A percentile compares a stretch with the other conserved stretches of the same genome.
These are phyloP conservation scores for Hordeum pubiflorum DNA, from an alignment of 202 grass and related monocot genomes.

Conservation along the genomic window DNA sequence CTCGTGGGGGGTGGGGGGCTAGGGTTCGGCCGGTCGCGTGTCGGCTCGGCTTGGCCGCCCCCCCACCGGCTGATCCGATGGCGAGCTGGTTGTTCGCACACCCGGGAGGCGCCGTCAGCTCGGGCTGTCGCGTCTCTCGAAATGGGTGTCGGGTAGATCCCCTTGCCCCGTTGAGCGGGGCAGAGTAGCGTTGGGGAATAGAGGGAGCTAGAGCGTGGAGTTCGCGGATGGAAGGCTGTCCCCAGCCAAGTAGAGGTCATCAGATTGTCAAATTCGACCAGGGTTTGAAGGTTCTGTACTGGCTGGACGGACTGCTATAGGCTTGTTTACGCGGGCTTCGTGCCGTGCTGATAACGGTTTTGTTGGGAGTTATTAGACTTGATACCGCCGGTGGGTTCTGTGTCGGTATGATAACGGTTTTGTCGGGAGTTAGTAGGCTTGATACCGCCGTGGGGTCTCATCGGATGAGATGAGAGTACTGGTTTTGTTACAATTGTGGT, in stretches of 20 bases:
- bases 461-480: neutral
- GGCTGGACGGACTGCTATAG: too few species aligned
- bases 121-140: neutral
- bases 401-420: neutral
- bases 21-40: constrained; percentile 18
- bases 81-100: neutral
- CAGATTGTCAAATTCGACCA: neutral
- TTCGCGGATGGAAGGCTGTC: neutral
- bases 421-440: neutral
- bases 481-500: neutral
- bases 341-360: neutral
- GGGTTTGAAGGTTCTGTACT: neutral
- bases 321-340: neutral
- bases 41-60: neutral
- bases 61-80: constrained; percentile 12
- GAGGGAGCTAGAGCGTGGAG: neutral
- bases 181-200: neutral
- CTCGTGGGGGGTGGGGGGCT: neutral
- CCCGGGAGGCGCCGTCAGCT: neutral
- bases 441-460: neutral
- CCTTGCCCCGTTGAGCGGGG: neutral
- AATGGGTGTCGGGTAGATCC: neutral
- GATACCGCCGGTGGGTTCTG: neutral
- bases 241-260: neutral
- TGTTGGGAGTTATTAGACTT: neutral